Evolutionary conservation across 2,329 filamentous ascomycete genomes (phyloP).

Genomic region (Cladophialophora chaetospira): DNA sequence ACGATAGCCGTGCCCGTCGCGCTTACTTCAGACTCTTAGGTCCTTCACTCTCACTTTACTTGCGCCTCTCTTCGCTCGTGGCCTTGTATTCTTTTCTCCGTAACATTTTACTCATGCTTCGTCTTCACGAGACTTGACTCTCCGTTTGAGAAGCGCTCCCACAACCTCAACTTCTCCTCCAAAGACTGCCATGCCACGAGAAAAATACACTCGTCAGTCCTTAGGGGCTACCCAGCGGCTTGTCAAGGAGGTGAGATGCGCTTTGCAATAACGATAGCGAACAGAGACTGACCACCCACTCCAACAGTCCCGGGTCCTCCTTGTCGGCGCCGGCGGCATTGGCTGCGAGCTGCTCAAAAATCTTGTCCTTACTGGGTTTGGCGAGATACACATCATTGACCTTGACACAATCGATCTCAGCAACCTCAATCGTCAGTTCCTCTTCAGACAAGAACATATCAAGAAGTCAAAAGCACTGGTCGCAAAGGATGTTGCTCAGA

Average conservation of each 20-base stretch:
- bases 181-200: slow-evolving; percentile 44
- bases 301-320: slow-evolving; percentile 76
- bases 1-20: neutral
- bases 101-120: neutral
- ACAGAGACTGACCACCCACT: slow-evolving; percentile 5
- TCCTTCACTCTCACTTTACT: slow-evolving; percentile 5
- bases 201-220: slow-evolving; percentile 60
- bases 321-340: slow-evolving; percentile 96
- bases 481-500: slow-evolving; percentile 85
- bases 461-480: slow-evolving; percentile 95
- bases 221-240: slow-evolving; percentile 66
- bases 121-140: neutral
- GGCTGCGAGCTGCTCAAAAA: slow-evolving; percentile 98
- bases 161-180: neutral
- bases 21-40: neutral
- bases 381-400: slow-evolving; percentile 91
- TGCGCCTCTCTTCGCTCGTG: slow-evolving; percentile 6
- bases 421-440: slow-evolving; percentile 95
- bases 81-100: slow-evolving; percentile 1
- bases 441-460: slow-evolving; percentile 95
- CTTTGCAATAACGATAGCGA: neutral
- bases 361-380: slow-evolving; percentile 86
- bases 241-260: slow-evolving; percentile 66
- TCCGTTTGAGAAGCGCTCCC: neutral
- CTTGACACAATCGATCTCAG: slow-evolving; percentile 97